Evolutionary conservation across 495 filamentous ascomycete species (phyloP).

Genomic region (Physcia stellaris): DNA sequence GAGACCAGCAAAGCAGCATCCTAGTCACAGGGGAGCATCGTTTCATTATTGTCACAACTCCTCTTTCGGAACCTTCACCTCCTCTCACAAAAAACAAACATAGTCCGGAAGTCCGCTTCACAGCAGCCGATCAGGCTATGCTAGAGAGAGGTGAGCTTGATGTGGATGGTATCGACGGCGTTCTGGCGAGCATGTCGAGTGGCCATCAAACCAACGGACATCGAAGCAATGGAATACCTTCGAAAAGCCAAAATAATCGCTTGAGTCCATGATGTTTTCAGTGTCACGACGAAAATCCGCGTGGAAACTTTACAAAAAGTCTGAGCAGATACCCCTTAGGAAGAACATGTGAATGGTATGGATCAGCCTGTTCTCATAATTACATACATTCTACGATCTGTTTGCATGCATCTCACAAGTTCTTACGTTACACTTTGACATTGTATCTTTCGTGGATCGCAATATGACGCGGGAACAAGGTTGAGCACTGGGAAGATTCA

Average conservation of each 20-base stretch:
- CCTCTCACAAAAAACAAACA: too few species aligned
- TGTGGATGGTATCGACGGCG: slow-evolving; percentile 37
- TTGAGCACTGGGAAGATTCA: slow-evolving; percentile 44
- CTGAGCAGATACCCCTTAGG: too few species aligned
- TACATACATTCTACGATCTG: too few species aligned
- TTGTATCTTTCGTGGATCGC: too few species aligned
- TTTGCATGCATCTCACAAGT: too few species aligned
- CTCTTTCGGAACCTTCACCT: slow-evolving; percentile 20
- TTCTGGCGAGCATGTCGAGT: slow-evolving; percentile 33
- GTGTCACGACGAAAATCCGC: neutral
- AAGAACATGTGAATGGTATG: too few species aligned
- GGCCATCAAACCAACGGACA: slow-evolving; percentile 3
- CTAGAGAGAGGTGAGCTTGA: slow-evolving; percentile 34
- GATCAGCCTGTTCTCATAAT: too few species aligned
- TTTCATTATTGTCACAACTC: slow-evolving; percentile 40
- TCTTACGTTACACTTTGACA: too few species aligned
- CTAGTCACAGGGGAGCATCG: slow-evolving; percentile 52
- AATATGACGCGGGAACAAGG: slow-evolving; percentile 31
- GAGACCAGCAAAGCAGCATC: slow-evolving; percentile 44
- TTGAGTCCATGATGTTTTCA: neutral
- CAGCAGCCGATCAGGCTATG: slow-evolving; percentile 28
- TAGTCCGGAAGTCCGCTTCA: slow-evolving; percentile 12
- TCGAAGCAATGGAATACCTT: neutral
- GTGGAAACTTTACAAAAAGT: too few species aligned
- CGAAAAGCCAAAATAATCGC: neutral